A percentile compares a stretch with the other conserved stretches of the same genome.
Conservation (phyloP, 108 stramenopile species). For the Parietichytrium sp. region DNA sequence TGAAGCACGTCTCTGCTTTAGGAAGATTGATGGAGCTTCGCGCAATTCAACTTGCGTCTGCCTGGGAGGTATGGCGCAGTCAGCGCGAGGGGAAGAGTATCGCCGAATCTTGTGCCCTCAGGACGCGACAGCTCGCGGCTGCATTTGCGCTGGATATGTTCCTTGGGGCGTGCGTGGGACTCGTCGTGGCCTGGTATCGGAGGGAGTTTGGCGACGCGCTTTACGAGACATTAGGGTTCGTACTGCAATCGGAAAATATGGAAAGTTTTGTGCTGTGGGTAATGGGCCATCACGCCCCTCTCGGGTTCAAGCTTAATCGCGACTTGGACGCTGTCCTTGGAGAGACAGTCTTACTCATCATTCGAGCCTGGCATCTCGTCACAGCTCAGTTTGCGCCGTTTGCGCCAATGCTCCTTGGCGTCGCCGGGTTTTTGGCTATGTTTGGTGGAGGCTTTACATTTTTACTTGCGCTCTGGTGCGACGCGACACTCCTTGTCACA, state of each 20-base stretch:
- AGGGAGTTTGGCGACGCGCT: conserved; percentile 2
- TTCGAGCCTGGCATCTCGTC: conserved; percentile 1
- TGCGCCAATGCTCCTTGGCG: neutral
- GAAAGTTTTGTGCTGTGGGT: neutral
- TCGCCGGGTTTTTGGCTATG: neutral
- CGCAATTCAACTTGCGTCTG: no score
- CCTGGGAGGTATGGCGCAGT: no score
- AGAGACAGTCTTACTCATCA: neutral
- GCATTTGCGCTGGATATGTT: neutral
- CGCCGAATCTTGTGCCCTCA: no score
- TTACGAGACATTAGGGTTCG: neutral
- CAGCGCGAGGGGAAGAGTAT: no score
- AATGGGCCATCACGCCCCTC: conserved; percentile 18
- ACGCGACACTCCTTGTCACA: neutral
- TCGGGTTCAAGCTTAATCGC: neutral
- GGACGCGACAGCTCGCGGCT: no score
- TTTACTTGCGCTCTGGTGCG: neutral
- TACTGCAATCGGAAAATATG: neutral
- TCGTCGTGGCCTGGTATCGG: neutral
- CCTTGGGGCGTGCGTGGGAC: neutral
- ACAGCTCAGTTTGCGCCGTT: neutral
- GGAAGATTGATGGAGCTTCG: no score
- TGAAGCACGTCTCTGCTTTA: no score
- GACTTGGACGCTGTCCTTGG: conserved; percentile 4
- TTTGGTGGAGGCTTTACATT: neutral